These are phyloP conservation scores for Kodamaea arcana DNA, from an alignment of 1,139 yeast species.

Conservation along the genomic window DNA sequence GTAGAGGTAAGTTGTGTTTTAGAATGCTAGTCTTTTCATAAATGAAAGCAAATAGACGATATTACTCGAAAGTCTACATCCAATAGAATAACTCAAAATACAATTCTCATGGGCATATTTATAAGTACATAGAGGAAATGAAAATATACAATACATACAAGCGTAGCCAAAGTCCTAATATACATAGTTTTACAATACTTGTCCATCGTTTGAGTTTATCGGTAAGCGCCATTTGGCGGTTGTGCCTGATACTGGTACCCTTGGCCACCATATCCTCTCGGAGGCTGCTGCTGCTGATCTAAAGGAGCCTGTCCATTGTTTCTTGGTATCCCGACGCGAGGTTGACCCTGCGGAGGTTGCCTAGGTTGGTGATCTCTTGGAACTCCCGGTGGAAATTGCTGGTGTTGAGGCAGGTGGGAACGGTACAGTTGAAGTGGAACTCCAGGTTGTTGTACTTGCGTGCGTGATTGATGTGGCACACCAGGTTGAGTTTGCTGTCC, in stretches of 20 bases:
- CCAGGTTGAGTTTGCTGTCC: conserved; percentile 1
- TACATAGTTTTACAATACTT: conserved; percentile 2
- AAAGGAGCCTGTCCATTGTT: conserved; percentile 5
- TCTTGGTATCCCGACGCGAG: conserved; percentile 6
- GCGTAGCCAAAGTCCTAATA: conserved; percentile 1
- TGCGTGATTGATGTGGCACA: too few species aligned
- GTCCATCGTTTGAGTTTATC: conserved; percentile 3
- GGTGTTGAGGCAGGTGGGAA: conserved; percentile 10
- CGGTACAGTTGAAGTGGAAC: conserved; percentile 16
- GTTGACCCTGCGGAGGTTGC: conserved; percentile 1
- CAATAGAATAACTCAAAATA: too few species aligned
- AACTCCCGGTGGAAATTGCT: conserved; percentile 7
- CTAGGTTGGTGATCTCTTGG: conserved; percentile 6
- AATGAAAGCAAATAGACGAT: too few species aligned
- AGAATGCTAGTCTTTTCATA: too few species aligned
- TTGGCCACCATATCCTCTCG: conserved; percentile 4
- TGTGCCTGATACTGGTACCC: conserved; percentile 9
- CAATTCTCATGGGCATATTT: too few species aligned
- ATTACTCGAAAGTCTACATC: too few species aligned
- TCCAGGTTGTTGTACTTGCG: too few species aligned
- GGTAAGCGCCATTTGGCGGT: neutral
- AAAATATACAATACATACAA: too few species aligned
- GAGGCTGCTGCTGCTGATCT: conserved; percentile 4
- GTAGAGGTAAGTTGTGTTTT: too few species aligned
- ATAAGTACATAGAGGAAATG: too few species aligned